These are phyloP conservation scores for Debaryomyces prosopidis DNA, from an alignment of 805 yeast species.

Conservation along the genomic window DNA sequence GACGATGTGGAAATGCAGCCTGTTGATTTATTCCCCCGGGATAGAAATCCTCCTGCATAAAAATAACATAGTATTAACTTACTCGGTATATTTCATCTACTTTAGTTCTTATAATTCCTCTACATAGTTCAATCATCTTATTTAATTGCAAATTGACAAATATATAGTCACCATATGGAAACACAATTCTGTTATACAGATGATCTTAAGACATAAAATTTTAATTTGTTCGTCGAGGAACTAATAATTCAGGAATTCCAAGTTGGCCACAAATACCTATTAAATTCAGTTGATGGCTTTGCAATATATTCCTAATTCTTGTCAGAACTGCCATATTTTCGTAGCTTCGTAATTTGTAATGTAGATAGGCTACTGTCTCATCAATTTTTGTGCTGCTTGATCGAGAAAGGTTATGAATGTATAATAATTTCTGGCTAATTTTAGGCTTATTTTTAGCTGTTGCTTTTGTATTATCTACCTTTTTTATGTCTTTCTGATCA, in stretches of 20 bases:
- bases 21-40: conserved; percentile 24
- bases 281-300: conserved; percentile 4
- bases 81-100: too few relatives aligned
- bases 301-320: conserved; percentile 2
- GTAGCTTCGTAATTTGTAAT: conserved; percentile 11
- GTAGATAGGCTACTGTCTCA: conserved; percentile 21
- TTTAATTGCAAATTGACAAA: neutral
- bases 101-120: neutral
- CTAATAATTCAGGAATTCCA: conserved; percentile 2
- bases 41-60: neutral
- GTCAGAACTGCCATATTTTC: conserved; percentile 4
- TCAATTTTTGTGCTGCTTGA: conserved; percentile 11
- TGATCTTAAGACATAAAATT: neutral
- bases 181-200: too few relatives aligned
- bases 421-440: conserved; percentile 5
- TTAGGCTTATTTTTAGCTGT: neutral
- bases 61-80: neutral
- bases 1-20: conserved; percentile 37
- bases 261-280: conserved; percentile 1
- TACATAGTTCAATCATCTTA: neutral
- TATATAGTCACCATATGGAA: neutral
- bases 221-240: conserved; percentile 3
- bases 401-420: conserved; percentile 8
- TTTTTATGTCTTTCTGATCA: too few relatives aligned
- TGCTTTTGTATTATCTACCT: neutral